Percentiles rank a stretch among this genome's conserved stretches.
phyloP scores from a whole-genome alignment of 257 asterid genomes.

The Marsdenia floribunda region DNA sequence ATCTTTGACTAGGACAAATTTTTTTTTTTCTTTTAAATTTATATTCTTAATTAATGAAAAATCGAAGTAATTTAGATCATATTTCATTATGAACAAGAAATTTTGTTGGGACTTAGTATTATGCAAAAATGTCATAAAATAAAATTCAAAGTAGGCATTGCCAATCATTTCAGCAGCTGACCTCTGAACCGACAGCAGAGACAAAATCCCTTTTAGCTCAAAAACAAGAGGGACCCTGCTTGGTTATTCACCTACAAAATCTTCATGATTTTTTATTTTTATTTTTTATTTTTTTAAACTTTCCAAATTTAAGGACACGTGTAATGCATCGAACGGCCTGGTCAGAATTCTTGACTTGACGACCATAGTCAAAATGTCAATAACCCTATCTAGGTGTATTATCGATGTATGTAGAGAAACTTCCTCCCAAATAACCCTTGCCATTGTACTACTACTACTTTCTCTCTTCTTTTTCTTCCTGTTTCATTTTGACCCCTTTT shows the following conservation, averaged over 20 bases:
- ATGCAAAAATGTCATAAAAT: background rate
- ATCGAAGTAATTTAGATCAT: too few relatives aligned
- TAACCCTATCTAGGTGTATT: background rate
- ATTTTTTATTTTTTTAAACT: too few relatives aligned
- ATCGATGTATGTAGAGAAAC: background rate
- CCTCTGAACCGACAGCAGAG: slow-evolving; percentile 43
- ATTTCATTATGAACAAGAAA: background rate
- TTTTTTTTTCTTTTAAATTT: too few relatives aligned
- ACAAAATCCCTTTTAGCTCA: slow-evolving; percentile 16
- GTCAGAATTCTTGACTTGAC: slow-evolving; percentile 27
- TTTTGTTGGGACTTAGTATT: too few relatives aligned
- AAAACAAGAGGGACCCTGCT: slow-evolving; percentile 25
- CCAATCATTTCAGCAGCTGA: slow-evolving; percentile 61
- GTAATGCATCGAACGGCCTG: slow-evolving; percentile 19
- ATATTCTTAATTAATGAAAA: too few relatives aligned
- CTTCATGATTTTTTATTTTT: background rate
- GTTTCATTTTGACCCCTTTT: slow-evolving; percentile 33
- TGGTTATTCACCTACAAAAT: slow-evolving; percentile 26
- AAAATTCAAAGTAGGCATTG: slow-evolving; percentile 13
- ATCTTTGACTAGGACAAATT: too few relatives aligned
- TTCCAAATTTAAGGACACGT: slow-evolving; percentile 17
- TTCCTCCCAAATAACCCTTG: slow-evolving; percentile 13
- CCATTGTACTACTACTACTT: slow-evolving; percentile 16
- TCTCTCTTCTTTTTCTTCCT: slow-evolving; percentile 6
- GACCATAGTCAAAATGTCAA: slow-evolving; percentile 35